These are phyloP conservation scores for Boletus semigastroideus DNA, from an alignment of 1,284 basidiomycete species.

Conservation along the genomic window DNA sequence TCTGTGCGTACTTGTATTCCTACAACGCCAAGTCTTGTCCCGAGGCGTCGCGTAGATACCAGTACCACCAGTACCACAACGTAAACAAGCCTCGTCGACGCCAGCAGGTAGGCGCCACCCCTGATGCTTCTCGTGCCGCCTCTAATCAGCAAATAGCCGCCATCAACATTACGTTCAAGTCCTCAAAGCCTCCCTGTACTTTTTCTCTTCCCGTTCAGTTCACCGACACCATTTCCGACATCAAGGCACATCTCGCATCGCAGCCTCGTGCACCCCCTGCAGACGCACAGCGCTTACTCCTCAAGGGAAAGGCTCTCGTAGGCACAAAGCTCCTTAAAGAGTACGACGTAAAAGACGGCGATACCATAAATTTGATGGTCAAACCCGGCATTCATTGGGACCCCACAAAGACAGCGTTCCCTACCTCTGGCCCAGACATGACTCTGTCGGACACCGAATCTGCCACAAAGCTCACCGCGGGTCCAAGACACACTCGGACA, in stretches of 20 bases:
- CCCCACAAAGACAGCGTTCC: slow-evolving; percentile 38
- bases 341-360: slow-evolving; percentile 78
- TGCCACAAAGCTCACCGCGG: slow-evolving; percentile 27
- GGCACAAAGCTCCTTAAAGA: slow-evolving; percentile 87
- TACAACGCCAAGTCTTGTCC: background rate
- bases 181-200: slow-evolving; percentile 79
- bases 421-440: slow-evolving; percentile 21
- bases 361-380: slow-evolving; percentile 80
- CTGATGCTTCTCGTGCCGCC: slow-evolving; percentile 4
- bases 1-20: slow-evolving; percentile 46
- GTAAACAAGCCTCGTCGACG: slow-evolving; percentile 37
- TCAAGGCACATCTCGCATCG: slow-evolving; percentile 72
- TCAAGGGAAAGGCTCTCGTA: slow-evolving; percentile 90
- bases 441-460: slow-evolving; percentile 14
- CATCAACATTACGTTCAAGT: slow-evolving; percentile 83
- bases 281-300: slow-evolving; percentile 76
- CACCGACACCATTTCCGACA: slow-evolving; percentile 75
- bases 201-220: slow-evolving; percentile 70
- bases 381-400: slow-evolving; percentile 76
- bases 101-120: slow-evolving; percentile 35
- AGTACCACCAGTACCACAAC: slow-evolving; percentile 57
- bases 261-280: slow-evolving; percentile 67
- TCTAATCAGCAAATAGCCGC: slow-evolving; percentile 31
- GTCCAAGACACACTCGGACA: slow-evolving; percentile 55
- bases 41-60: slow-evolving; percentile 43